Evolutionary conservation across 108 stramenopile species (phyloP), one percentile per base, ranked within the genome.

Genomic region (Chaetoceros muelleri): DNA sequence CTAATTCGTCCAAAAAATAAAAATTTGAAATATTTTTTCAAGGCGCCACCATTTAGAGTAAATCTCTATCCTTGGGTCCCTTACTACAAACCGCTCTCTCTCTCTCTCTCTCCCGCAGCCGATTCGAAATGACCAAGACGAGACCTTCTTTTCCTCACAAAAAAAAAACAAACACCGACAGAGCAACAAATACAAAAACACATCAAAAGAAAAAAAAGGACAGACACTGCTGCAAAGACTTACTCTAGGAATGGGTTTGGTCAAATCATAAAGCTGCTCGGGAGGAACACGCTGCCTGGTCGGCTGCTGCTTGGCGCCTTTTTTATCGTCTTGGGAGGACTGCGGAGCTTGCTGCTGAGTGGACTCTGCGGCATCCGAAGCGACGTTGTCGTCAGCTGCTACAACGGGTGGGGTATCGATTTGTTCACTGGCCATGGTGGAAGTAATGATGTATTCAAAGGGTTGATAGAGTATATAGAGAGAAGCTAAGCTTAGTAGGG

Each of bases 211-310:
- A 59, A 54, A 19, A 53, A 55, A 31, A 2, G 16, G 31, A 5
- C 31, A 44, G 10, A 23, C 16, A n/a, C n/a, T n/a, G n/a, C n/a
- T n/a, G n/a, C n/a, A n/a, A n/a, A n/a, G 21, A 74, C 88, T 61
- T 79, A 86, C 88, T 63, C 65, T 59, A 28, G 83, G 83, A 66
- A 90, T 86, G 8, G 89, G 89, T 67, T 90, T 62, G 72, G 70
- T 78, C 66, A 90, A 70, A 70, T 90, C 89, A 52, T 74, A 90
- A 2, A 90, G 69, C 75, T 90, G 83, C 61, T 90, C 85, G 46
- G 69, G 65, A 19, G 68, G 68, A 28, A 66, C 65, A 48, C 65
- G 58, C 45, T 67, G 24, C 16, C 49, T 51, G 10, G 5, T 26
- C 16, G 5, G 8, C 16, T 26, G 5, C 16, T 16, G 8, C 49